Percentiles rank a stretch among this genome's conserved stretches.
Conservation (phyloP, 1,284 basidiomycete genomes). For the Apiotrichum veenhuisii region DNA sequence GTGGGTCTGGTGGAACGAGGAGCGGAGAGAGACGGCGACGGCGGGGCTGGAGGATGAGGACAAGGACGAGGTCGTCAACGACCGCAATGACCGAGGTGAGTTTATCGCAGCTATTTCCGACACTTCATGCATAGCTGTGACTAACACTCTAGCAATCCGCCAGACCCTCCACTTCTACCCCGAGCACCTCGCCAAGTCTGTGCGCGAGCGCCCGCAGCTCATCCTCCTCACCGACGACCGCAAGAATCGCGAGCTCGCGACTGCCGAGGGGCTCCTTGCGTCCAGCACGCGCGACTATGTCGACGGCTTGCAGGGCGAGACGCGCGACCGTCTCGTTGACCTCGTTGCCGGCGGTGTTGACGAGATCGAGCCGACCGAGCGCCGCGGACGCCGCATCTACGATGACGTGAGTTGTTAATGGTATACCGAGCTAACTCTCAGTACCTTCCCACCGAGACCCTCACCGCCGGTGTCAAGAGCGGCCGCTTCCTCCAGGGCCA, state of each 20-base stretch:
- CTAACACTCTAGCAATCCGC: constrained; percentile 63
- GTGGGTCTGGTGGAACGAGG: constrained; percentile 92
- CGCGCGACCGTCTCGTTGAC: constrained; percentile 63
- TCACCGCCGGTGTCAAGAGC: constrained; percentile 79
- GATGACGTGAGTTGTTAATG: constrained; percentile 60
- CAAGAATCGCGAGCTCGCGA: constrained; percentile 74
- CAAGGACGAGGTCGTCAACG: constrained; percentile 61
- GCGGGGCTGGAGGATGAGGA: constrained; percentile 22
- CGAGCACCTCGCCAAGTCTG: constrained; percentile 61
- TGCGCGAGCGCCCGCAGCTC: constrained; percentile 59
- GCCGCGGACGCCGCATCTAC: constrained; percentile 62
- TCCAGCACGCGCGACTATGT: constrained; percentile 73
- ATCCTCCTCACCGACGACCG: constrained; percentile 86
- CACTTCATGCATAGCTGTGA: not conserved
- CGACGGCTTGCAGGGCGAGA: constrained; percentile 61
- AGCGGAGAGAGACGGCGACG: constrained; percentile 58
- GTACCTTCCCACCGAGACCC: constrained; percentile 72
- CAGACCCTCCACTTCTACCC: constrained; percentile 81
- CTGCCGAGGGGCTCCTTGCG: constrained; percentile 62
- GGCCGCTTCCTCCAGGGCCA: constrained; percentile 84
- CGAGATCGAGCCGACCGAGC: constrained; percentile 51
- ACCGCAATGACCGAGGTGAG: constrained; percentile 84
- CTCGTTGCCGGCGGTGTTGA: constrained; percentile 64
- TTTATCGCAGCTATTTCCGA: not conserved
- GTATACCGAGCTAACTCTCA: constrained; percentile 46